Base-by-base conservation (phyloP, 371 early-diverging fungal genomes). In the Lichtheimia ornata region DNA sequence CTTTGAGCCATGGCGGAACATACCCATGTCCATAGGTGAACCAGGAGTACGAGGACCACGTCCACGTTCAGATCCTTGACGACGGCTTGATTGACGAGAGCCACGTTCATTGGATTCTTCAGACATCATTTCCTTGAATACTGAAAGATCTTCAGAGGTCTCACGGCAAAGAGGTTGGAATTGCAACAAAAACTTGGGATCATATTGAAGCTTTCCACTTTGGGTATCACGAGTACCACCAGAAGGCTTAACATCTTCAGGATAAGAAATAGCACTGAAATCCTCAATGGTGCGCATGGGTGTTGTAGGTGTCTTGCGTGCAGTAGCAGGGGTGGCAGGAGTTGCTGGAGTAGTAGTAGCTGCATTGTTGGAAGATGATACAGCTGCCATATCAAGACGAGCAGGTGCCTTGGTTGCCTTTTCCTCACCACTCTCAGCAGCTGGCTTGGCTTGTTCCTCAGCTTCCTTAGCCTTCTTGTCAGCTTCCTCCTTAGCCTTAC, bases 101-200 rank as follows among this genome's bases (percentile, higher is more conserved):
- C 63, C 66, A 59, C 76, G 71, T 50, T 82, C 81, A 44, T 70
- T 63, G 30, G 67, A 58, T 17, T 85, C 86, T 22, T 88, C 87
- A 60, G 79, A 85, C 59, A 91, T 78, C 42, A 81, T 84, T 17
- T 47, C 47, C 35, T 90, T 86, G 59, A 88, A 83, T 42, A 85
- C 82, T 20, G 86, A 82, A 22, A 94, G 76, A 40, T 88, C 87
- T 11, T 79, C 77, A 12, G 92, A 91, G 51, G 84, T 75, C 30
- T 86, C 84, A 35, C 72, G 76, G 72, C 92, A 88, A 43, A 88
- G 73, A 11, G 76, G 73, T 70, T 78, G 79, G 77, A 95, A 94
- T 60, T 85, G 87, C 76, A 91, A 74, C 75, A 97, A 83, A 72
- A 95, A 97, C 55, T 79, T 85, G 58, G 83, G 81, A 25, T 83